Base-by-base conservation (phyloP, 176 grass and related monocot species). In the Guadua angustifolia region DNA sequence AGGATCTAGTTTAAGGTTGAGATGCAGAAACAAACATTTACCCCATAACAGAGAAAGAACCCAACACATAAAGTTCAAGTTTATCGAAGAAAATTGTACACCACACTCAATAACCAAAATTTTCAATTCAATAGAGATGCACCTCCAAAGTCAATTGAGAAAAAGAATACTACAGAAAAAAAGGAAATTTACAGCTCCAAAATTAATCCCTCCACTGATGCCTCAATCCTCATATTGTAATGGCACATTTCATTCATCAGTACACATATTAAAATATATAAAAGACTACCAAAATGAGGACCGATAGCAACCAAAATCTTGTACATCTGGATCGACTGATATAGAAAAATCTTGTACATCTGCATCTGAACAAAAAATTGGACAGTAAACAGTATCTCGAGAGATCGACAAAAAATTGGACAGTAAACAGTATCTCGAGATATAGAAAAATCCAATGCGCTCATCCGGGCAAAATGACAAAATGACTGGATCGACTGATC, bases 261-360 rank as follows among this genome's bases (percentile, higher is more conserved):
- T 32, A 73, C 63, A 59, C 18, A 51, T n/a, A 57, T 4, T 42
- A 88, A 82, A 56, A 47, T n/a, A n/a, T n/a, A n/a, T n/a, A n/a
- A n/a, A n/a, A n/a, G n/a, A n/a, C n/a, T n/a, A n/a, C n/a, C n/a
- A n/a, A n/a, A n/a, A n/a, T n/a, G n/a, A n/a, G n/a, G n/a, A n/a
- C n/a, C n/a, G n/a, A n/a, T n/a, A n/a, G n/a, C n/a, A n/a, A n/a
- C n/a, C n/a, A n/a, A n/a, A n/a, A n/a, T n/a, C n/a, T n/a, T n/a
- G n/a, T n/a, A n/a, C n/a, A n/a, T n/a, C n/a, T n/a, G n/a, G n/a
- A n/a, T n/a, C n/a, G n/a, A n/a, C n/a, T n/a, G n/a, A n/a, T n/a
- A n/a, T n/a, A n/a, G n/a, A n/a, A n/a, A n/a, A n/a, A n/a, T n/a
- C n/a, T n/a, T n/a, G n/a, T n/a, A n/a, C n/a, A n/a, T n/a, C n/a